Evolutionary conservation across 2,329 filamentous ascomycete species (phyloP), one percentile per base, ranked within the genome.

Genomic region (Penicillium capsulatum): DNA sequence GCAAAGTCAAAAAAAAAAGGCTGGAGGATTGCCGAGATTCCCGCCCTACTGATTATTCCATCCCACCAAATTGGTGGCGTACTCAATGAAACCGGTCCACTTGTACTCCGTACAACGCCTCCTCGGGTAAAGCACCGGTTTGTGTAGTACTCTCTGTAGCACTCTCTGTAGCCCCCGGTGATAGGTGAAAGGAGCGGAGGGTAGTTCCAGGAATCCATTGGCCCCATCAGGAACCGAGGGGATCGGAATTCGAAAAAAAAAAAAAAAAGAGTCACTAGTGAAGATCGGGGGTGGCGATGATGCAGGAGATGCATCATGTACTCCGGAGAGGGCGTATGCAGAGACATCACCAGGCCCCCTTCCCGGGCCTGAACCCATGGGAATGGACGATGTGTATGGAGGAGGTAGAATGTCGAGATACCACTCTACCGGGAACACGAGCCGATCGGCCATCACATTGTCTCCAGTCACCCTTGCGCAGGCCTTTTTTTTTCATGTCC

Each of bases 261-360:
- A n/a, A 36, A 51, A 44, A 34, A 45, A 46, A 40, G 42, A 30
- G 30, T 28, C 43, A 13, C 33, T 17, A 44, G 19, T 19, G 31
- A 31, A 44, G 41, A 44, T 48, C 36, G 44, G 34, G 42, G 44
- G 48, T 45, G 47, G 49, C 45, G 39, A 53, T 49, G 47, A 53
- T 53, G 51, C 50, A 51, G 45, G 43, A 44, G 34, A 40, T 52
- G 50, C 50, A 52, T 55, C 50, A 55, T 55, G 48, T 50, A 53
- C 45, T 54, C 50, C 51, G 42, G 50, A 47, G 45, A 38, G 39
- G 34, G n/a, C 42, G 37, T 36, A 40, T 51, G 48, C 42, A 52
- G 40, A 26, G 19, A 39, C 30, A 46, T 30, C 38, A 39, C 19
- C 19, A 22, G 9, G 19, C 19, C 19, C 19, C 19, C 19, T 9